A percentile compares a stretch with the other conserved stretches of the same genome.
Conservation (phyloP, 2,329 filamentous ascomycete genomes). For the Lecanicillium sp. region DNA sequence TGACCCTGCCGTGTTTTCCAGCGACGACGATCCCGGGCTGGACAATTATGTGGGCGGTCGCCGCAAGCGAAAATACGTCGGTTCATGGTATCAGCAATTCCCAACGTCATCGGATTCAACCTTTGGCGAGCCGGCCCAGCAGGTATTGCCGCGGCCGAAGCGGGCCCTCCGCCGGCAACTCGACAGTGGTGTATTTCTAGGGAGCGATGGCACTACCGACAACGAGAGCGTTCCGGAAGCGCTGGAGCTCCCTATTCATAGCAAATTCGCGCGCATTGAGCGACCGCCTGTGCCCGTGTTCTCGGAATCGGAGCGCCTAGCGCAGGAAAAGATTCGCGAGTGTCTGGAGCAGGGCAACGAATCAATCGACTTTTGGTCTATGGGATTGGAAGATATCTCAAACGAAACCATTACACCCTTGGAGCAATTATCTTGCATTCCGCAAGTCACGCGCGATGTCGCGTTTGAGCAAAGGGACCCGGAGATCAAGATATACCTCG, state of each 20-base stretch:
- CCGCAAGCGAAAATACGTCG: slow-evolving; percentile 57
- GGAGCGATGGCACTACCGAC: slow-evolving; percentile 49
- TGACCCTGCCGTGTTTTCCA: slow-evolving; percentile 65
- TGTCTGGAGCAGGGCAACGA: slow-evolving; percentile 56
- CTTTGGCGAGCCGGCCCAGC: slow-evolving; percentile 33
- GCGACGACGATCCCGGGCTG: slow-evolving; percentile 62
- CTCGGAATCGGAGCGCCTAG: slow-evolving; percentile 38
- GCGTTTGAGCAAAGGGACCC: slow-evolving; percentile 55
- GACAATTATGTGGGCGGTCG: slow-evolving; percentile 56
- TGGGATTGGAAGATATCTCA: slow-evolving; percentile 47
- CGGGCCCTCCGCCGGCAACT: slow-evolving; percentile 52
- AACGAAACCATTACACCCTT: slow-evolving; percentile 53
- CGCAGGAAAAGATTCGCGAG: slow-evolving; percentile 39
- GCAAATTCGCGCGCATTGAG: slow-evolving; percentile 34
- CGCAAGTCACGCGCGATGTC: slow-evolving; percentile 48
- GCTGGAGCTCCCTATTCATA: slow-evolving; percentile 25
- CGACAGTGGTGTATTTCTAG: slow-evolving; percentile 66
- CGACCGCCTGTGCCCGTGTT: slow-evolving; percentile 24
- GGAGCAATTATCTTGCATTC: slow-evolving; percentile 47
- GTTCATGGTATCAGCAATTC: slow-evolving; percentile 62
- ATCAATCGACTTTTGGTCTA: slow-evolving; percentile 54
- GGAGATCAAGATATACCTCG: slow-evolving; percentile 54
- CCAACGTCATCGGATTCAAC: slow-evolving; percentile 45
- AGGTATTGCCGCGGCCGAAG: slow-evolving; percentile 34
- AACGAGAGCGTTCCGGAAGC: slow-evolving; percentile 31